Evolutionary conservation across 345 rosid genomes (phyloP).

Genomic region (Sonneratia alba): DNA sequence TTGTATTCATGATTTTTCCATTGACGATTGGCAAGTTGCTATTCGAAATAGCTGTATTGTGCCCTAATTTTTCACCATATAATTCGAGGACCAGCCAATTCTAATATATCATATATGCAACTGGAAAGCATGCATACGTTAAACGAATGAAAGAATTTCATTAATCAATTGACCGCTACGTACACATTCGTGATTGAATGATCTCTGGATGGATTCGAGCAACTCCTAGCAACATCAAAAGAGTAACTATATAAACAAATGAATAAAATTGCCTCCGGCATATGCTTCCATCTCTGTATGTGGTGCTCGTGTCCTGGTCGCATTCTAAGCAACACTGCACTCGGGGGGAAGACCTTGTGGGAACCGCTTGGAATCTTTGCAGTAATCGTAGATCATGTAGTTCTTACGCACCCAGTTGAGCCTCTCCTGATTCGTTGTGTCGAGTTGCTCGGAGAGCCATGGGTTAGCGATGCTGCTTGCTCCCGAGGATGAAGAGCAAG

Average conservation of each 20-base stretch:
- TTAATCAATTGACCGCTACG: not conserved
- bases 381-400: slow-evolving; percentile 54
- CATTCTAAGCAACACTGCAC: slow-evolving; percentile 19
- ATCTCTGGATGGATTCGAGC: not conserved
- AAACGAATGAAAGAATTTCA: not conserved
- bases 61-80: too few species aligned
- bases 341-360: slow-evolving; percentile 48
- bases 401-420: slow-evolving; percentile 46
- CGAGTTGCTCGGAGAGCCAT: slow-evolving; percentile 38
- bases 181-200: not conserved
- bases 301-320: not conserved
- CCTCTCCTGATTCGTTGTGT: slow-evolving; percentile 21
- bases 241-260: not conserved
- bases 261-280: not conserved
- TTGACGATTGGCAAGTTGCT: not conserved
- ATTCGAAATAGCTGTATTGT: too few species aligned
- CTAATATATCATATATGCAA: too few species aligned
- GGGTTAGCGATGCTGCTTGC: not conserved
- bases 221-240: not conserved
- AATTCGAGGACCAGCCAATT: too few species aligned
- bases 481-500: slow-evolving; percentile 16
- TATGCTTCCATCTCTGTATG: not conserved
- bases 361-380: slow-evolving; percentile 38
- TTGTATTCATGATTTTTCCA: too few species aligned
- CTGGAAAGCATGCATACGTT: not conserved